Conservation (phyloP, 148 eudicot species). For the Cornus controversa region DNA sequence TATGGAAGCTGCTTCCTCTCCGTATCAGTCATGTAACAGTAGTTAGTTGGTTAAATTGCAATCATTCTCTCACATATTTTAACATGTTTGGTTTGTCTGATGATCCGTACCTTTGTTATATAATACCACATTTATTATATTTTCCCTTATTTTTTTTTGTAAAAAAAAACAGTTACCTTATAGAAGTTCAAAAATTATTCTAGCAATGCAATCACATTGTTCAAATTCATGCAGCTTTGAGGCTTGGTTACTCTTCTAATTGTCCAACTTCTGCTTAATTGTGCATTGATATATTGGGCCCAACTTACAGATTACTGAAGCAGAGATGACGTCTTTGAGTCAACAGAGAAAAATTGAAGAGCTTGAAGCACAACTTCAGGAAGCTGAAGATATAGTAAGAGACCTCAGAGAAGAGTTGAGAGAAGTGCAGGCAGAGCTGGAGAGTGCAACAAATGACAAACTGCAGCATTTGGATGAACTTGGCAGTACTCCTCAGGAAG, state of each 20-base stretch:
- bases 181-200: not conserved
- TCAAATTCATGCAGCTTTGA: not conserved
- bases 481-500: slow-evolving; percentile 5
- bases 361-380: slow-evolving; percentile 96
- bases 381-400: slow-evolving; percentile 89
- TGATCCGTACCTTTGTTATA: no score
- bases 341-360: slow-evolving; percentile 80
- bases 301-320: slow-evolving; percentile 53
- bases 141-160: no score
- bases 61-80: no score
- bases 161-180: not conserved
- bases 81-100: no score
- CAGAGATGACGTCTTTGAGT: slow-evolving; percentile 47
- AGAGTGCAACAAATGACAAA: slow-evolving; percentile 31
- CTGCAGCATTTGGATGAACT: slow-evolving; percentile 12
- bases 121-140: no score
- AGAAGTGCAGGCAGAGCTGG: slow-evolving; percentile 50
- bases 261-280: not conserved
- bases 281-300: not conserved
- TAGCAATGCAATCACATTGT: not conserved
- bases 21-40: no score
- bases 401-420: slow-evolving; percentile 73
- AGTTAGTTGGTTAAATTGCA: no score
- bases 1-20: no score
- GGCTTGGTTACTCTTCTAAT: not conserved